Percentiles rank a stretch among this genome's conserved stretches.
These are phyloP conservation scores for Coniochaeta sp. DNA, from an alignment of 2,329 filamentous ascomycete genomes.

Conservation along the genomic window DNA sequence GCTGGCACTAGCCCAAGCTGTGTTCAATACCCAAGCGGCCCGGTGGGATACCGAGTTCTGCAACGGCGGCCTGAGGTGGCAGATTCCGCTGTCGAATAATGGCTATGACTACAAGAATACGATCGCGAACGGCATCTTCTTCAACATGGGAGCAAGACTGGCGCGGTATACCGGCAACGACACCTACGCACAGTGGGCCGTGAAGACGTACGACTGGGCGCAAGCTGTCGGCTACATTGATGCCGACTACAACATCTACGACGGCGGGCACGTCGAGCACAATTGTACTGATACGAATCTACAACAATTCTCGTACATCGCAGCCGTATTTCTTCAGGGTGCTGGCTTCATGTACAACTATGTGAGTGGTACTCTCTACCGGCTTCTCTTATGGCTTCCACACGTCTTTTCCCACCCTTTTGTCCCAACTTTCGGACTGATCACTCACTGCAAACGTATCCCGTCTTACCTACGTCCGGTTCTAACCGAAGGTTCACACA, in stretches of 20 bases:
- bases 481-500: conserved; percentile 14
- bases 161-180: conserved; percentile 48
- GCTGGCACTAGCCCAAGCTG: conserved; percentile 48
- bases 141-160: conserved; percentile 43
- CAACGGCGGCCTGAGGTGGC: conserved; percentile 53
- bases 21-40: conserved; percentile 48
- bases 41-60: conserved; percentile 54
- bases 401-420: too few relatives aligned
- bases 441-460: too few relatives aligned
- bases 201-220: conserved; percentile 46
- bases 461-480: not conserved
- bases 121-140: conserved; percentile 32
- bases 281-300: conserved; percentile 50
- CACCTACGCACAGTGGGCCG: conserved; percentile 46
- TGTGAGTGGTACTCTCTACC: conserved; percentile 24
- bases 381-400: too few relatives aligned
- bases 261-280: conserved; percentile 43
- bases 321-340: conserved; percentile 50
- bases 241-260: conserved; percentile 50
- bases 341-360: conserved; percentile 59
- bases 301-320: conserved; percentile 55
- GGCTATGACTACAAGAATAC: conserved; percentile 57
- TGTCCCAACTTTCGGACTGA: too few relatives aligned
- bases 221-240: conserved; percentile 36
- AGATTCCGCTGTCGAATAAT: conserved; percentile 53